Evolutionary conservation across 495 filamentous ascomycete genomes (phyloP), one percentile per base, ranked within the genome.

Genomic region (Xylaria longipes): DNA sequence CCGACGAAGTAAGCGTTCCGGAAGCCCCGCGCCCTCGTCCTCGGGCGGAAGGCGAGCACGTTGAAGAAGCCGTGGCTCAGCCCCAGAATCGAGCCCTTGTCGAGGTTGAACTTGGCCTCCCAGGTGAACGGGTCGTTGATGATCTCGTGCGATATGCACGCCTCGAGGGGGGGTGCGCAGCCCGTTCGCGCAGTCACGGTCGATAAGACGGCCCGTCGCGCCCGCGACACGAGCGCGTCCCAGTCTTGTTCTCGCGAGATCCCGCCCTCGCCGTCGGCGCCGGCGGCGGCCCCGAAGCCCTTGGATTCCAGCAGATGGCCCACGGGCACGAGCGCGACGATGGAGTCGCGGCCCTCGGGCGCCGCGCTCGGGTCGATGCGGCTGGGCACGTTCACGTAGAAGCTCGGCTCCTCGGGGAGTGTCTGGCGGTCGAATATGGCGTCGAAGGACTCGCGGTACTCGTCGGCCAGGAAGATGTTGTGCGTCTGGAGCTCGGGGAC

Each of bases 301-400:
- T 48, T 62, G 37, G 61, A 72, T 15, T 70, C 60, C 7, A 43
- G 75, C 1, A 92, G 81, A 70, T 92, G 90, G 12, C 91, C 91
- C 5, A 91, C 87, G 9, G 91, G 91, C 1, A 92, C 89, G 20
- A 93, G 84, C 0, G 91, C 88, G 37, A 92, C 87, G 60, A 92
- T 78, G 1, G 84, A 77, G 66, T 93, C 91, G 71, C 84, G 84
- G 0, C 85, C 86, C n/a, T 79, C 72, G 0, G 91, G 91, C 15
- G 91, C 90, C 6, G 91, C 91, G 8, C 84, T 84, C 0, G 88
- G 81, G 73, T 93, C 91, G 31, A 92, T 84, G 22, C 89, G 84
- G 37, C 83, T 88, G 0, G 91, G 91, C 4, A 93, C 90, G 75
- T 93, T 92, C 79, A 93, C 85, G 80, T 92, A 93, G 83, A 93